Evolutionary conservation across 306 rosid genomes (phyloP), one percentile per base, ranked within the genome.

Genomic region (Rubus idaeus): DNA sequence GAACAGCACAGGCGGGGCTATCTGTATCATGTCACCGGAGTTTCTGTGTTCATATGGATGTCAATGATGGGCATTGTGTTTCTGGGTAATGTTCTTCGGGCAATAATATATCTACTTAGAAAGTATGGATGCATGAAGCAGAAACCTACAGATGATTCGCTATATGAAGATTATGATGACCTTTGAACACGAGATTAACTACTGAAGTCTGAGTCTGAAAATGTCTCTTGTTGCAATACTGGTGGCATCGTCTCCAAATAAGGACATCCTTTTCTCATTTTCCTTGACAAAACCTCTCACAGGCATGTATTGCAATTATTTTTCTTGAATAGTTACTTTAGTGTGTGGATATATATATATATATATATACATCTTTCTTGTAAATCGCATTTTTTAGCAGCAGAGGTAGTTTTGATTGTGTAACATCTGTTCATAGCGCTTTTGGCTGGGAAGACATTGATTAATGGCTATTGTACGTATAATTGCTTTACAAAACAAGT

Each of bases 11-110:
- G 13, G 50, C 53, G 77, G 41, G 69, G 77, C 4, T 42, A 16
- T n/a, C 21, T 76, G 61, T 81, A 76, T 70, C 21, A 30, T 9
- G 75, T 76, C 21, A 76, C 81, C 9, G 70, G 73, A 65, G 60
- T 81, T 14, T 76, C 84, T 44, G 78, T 81, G 42, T 3, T 76
- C 8, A 3, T 81, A 30, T 81, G 84, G 84, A 5, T 76, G 40
- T 68, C 55, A 3, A 26, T 76, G 68, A 63, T 81, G 77, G 84
- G 75, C 52, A 17, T 65, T 2, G 77, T 81, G 6, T 76, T 81
- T 41, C 18, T 70, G 2, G 81, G 84, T 37, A 76, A 81, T 55
- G 18, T 65, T 41, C 0, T 77, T 11, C 62, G 81, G 18, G 57
- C 58, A 40, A 65, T 44, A 41, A 8, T 49, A 18, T 55, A 75